Base-by-base conservation (phyloP, 2,329 filamentous ascomycete species). In the Penicillium sp. region DNA sequence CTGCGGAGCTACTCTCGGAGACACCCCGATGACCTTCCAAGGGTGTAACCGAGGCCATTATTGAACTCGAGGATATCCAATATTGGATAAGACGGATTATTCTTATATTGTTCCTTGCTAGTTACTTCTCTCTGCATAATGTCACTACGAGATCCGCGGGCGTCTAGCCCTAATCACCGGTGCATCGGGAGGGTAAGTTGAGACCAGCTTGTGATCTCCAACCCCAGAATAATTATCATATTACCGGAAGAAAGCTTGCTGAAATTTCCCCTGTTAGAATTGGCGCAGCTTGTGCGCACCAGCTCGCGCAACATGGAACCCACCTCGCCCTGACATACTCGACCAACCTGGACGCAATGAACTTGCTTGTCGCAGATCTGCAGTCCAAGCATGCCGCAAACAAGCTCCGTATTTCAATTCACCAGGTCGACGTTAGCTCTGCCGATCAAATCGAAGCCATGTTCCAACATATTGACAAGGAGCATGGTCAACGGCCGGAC, bases 291-390 rank as follows among this genome's bases (percentile, higher is more conserved):
- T 80, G 77, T 55, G 79, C 80, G 14, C 71, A 70, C 42, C 74
- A 78, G 40, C 73, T 84, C n/a, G 76, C 74, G 45, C 54, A 65
- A 7, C 67, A 74, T 40, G 76, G 77, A 23, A 71, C 73, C n/a
- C 68, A 77, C 51, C 70, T 84, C 5, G 80, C 80, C 7, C 65
- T 84, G 22, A 82, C 79, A 1, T 84, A 82, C 64, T 77, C 77
- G 20, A 74, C 71, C 38, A 78, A 75, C 60, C 62, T 73, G 42
- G 64, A 68, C 4, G 65, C 71, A 26, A 70, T 81, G 23, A 69
- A 74, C 13, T 56, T 61, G 1, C 67, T 83, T 6, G 65, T 74
- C 8, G 40, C 62, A 2, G 67, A 73, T 24, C 63, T 80, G 44
- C 63, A 64, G 44, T 46, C 63, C 51, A 57, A 61, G 14, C 55